Evolutionary conservation across 306 rosid species (phyloP).

Genomic region (Trifolium fragiferum): DNA sequence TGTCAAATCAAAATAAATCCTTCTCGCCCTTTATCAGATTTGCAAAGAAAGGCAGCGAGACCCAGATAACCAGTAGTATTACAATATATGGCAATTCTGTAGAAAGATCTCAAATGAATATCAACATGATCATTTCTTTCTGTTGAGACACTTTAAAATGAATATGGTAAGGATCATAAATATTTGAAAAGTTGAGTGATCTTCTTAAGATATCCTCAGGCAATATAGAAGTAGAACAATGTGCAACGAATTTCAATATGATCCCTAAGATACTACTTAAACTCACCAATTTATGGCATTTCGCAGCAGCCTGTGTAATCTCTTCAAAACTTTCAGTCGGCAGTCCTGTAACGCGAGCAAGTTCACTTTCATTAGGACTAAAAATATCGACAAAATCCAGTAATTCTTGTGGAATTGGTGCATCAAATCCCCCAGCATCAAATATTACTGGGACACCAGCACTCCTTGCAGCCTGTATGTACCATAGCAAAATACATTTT

Average conservation of each 20-base stretch:
- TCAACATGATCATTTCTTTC: conserved; percentile 8
- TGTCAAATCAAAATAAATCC: neutral
- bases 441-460: conserved; percentile 79
- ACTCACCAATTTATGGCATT: conserved; percentile 82
- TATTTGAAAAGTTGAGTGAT: no score
- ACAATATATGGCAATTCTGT: conserved; percentile 17
- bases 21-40: neutral
- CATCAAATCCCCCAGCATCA: conserved; percentile 90
- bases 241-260: neutral
- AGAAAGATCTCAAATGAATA: conserved; percentile 9
- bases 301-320: conserved; percentile 63
- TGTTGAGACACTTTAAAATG: neutral
- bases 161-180: neutral
- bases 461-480: conserved; percentile 74
- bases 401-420: conserved; percentile 73
- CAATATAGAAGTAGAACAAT: conserved; percentile 15
- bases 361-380: conserved; percentile 92
- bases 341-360: conserved; percentile 73
- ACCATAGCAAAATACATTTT: conserved; percentile 32
- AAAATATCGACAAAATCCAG: conserved; percentile 71
- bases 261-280: conserved; percentile 14
- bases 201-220: neutral
- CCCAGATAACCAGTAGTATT: conserved; percentile 1
- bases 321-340: conserved; percentile 74
- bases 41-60: conserved; percentile 12